Evolutionary conservation across 192 early-diverging fungal genomes (phyloP).

Genomic region (Umbelopsis vinacea): DNA sequence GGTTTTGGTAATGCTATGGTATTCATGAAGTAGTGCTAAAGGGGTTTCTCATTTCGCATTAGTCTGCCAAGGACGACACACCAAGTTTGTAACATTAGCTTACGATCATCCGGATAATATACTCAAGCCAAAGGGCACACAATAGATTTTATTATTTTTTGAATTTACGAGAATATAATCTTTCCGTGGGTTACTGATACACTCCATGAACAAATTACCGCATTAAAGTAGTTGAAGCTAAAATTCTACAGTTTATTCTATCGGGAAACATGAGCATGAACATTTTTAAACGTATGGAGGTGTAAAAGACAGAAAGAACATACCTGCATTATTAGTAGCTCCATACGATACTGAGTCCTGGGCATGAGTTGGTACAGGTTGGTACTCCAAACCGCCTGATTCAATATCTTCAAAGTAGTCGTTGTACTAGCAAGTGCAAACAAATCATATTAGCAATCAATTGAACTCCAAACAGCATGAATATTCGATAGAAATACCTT

Average conservation of each 20-base stretch:
- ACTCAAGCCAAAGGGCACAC: slow-evolving; percentile 13
- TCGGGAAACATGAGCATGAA: too few relatives aligned
- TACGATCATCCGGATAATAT: slow-evolving; percentile 35
- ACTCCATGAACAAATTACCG: background rate
- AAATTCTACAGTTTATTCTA: background rate
- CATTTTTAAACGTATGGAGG: background rate
- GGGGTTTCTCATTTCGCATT: background rate
- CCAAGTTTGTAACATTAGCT: slow-evolving; percentile 54
- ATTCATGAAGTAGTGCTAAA: background rate
- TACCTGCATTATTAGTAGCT: slow-evolving; percentile 27
- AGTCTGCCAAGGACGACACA: slow-evolving; percentile 59
- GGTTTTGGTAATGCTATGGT: background rate
- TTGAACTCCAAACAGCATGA: background rate
- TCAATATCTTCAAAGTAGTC: slow-evolving; percentile 39
- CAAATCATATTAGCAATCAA: background rate
- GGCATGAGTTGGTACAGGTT: slow-evolving; percentile 28
- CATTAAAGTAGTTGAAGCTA: background rate
- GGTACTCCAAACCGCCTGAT: slow-evolving; percentile 33
- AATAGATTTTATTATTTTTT: background rate
- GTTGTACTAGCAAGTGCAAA: slow-evolving; percentile 24
- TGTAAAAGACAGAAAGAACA: background rate
- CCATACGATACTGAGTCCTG: slow-evolving; percentile 35
- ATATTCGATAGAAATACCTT: slow-evolving; percentile 23
- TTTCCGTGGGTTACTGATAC: background rate
- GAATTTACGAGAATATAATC: background rate